Conservation (phyloP, 2,329 filamentous ascomycete species). For the Trichoderma endophyticum region DNA sequence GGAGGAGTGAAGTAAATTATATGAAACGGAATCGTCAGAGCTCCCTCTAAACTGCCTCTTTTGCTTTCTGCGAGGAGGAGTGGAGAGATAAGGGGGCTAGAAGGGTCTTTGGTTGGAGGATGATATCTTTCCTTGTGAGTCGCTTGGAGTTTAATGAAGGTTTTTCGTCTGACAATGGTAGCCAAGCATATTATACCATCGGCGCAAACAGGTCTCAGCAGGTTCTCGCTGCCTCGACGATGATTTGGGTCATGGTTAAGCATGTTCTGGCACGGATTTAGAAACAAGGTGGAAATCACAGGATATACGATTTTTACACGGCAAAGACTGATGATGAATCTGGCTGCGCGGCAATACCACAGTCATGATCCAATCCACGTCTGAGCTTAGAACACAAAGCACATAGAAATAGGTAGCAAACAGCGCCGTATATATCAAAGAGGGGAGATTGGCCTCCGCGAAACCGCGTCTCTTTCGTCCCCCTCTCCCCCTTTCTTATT, state of each 20-base stretch:
- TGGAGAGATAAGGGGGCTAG: too few relatives aligned
- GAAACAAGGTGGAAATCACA: not conserved
- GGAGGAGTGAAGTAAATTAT: not conserved
- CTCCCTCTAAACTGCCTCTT: not conserved
- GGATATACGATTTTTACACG: not conserved
- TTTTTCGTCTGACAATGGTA: constrained; percentile 31
- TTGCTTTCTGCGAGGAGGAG: not conserved
- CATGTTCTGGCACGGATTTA: not conserved
- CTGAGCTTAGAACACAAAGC: not conserved
- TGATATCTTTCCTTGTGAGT: constrained; percentile 30
- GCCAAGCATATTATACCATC: not conserved
- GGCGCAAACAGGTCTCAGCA: not conserved
- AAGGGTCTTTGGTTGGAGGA: not conserved
- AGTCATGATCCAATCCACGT: not conserved
- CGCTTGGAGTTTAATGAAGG: constrained; percentile 27
- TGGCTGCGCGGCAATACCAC: not conserved
- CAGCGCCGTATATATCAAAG: constrained; percentile 17
- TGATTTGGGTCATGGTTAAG: not conserved
- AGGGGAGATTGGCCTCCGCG: constrained; percentile 37
- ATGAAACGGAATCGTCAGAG: not conserved
- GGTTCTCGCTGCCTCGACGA: not conserved
- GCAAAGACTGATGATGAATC: not conserved
- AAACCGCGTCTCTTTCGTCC: constrained; percentile 22
- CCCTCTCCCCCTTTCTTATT: constrained; percentile 21
- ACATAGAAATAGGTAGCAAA: not conserved